Base-by-base conservation (phyloP, 2,329 filamentous ascomycete genomes). In the Metarhizium rileyi region DNA sequence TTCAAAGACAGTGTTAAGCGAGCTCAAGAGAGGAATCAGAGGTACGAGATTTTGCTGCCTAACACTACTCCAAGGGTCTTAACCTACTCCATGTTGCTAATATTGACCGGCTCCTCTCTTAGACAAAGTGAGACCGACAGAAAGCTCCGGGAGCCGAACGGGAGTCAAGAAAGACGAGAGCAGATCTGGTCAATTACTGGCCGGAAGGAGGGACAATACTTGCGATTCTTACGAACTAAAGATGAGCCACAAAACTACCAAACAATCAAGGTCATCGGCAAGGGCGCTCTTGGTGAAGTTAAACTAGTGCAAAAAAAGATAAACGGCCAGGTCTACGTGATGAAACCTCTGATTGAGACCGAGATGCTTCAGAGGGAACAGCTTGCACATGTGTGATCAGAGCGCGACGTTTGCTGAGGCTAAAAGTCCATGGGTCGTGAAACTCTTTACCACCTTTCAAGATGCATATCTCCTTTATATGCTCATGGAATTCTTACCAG, bases 321-420 rank as follows among this genome's bases (percentile, higher is more conserved):
- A 48, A 93, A 97, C 62, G 89, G 88, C 69, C 95, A 95, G 70
- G 90, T 98, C 56, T 98, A 97, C 62, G 93, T 93, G 52, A 86
- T 98, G 76, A 98, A 98, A 75, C 97, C 91, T 43, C 76, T 98
- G 58, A 89, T 98, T 69, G 98, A 98, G 76, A 90, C 89, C 44
- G 93, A 98, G 70, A 98, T 98, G 93, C 96, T 96, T 75, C 95
- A 95, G 73, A 96, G 95, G 70, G 93, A 98, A 64, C 93, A 98
- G 68, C 75, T 98, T 53, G 93, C 93, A 18, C 93, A 98, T 71
- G 93, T 98, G 53, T 90, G 94, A 56, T 90, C 93, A 48, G 93
- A 98, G 72, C 84, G 93, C 77, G 93, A 98, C 67, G 97, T 98
- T 59, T 75, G 93, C 93, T 54, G 94, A 98, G 68, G 95, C 91